phyloP scores from a whole-genome alignment of 2,329 filamentous ascomycete genomes.

The Pestalotiopsis sp. region DNA sequence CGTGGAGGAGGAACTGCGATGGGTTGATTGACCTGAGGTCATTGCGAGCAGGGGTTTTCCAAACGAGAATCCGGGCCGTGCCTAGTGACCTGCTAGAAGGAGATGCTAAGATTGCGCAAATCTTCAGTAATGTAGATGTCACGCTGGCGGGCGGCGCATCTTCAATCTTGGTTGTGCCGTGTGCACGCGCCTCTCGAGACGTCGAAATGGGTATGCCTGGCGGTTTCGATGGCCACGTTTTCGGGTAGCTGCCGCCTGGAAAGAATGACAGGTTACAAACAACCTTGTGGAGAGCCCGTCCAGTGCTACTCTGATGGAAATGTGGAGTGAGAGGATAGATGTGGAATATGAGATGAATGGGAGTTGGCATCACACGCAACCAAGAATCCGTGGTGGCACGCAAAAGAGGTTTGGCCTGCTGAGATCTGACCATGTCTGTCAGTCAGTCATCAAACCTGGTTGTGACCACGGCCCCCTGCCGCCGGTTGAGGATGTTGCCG shows the following conservation, averaged over 20 bases:
- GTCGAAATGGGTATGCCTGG: background rate
- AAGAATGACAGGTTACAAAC: background rate
- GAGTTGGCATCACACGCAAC: background rate
- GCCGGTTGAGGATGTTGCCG: no score
- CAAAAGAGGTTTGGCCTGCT: background rate
- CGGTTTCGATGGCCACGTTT: slow-evolving; percentile 1
- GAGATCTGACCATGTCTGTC: no score
- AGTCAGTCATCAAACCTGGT: no score
- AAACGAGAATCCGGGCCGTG: slow-evolving; percentile 4
- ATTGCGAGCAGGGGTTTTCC: slow-evolving; percentile 7
- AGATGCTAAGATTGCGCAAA: background rate
- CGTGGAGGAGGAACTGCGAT: background rate
- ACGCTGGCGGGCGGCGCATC: background rate
- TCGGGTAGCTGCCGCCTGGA: slow-evolving; percentile 5
- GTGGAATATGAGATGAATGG: background rate
- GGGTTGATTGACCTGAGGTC: background rate
- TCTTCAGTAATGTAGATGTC: background rate
- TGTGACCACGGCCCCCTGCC: no score
- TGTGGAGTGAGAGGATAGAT: background rate
- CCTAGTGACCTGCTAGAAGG: slow-evolving; percentile 3
- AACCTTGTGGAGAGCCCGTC: background rate
- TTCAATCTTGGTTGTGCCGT: background rate
- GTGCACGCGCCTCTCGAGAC: slow-evolving; percentile 8
- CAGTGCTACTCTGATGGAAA: background rate
- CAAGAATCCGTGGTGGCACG: background rate